Conservation (phyloP, 2,329 filamentous ascomycete species). For the Claviceps paspali region DNA sequence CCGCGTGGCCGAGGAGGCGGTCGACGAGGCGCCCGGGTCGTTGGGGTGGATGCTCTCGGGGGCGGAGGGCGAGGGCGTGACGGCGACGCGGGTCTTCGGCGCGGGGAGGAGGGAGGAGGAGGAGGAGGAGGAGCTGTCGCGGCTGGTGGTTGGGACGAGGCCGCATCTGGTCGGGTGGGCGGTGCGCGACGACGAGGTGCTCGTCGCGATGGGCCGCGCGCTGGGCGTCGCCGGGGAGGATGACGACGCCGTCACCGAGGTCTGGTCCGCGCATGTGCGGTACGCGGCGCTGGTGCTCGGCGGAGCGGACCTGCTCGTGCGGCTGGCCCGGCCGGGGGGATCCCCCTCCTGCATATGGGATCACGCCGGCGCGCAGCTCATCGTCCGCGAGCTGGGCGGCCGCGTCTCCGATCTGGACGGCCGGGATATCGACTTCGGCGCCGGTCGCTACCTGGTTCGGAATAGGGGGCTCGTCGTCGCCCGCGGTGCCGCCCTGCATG, state of each 20-base stretch:
- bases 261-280: slow-evolving; percentile 25
- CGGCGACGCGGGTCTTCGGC: no score
- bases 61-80: slow-evolving; percentile 17
- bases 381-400: slow-evolving; percentile 40
- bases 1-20: slow-evolving; percentile 18
- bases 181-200: no score
- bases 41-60: slow-evolving; percentile 23
- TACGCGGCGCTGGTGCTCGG: slow-evolving; percentile 23
- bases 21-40: no score
- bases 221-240: no score
- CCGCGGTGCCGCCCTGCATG: slow-evolving; percentile 24
- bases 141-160: no score
- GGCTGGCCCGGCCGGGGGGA: slow-evolving; percentile 12
- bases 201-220: no score
- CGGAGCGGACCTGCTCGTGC: slow-evolving; percentile 20
- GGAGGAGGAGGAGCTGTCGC: no score
- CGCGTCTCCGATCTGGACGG: slow-evolving; percentile 33
- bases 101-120: no score
- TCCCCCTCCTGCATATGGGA: slow-evolving; percentile 29
- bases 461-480: slow-evolving; percentile 28
- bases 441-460: slow-evolving; percentile 17
- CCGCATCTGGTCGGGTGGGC: no score
- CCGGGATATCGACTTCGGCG: slow-evolving; percentile 19
- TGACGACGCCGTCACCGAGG: no score
- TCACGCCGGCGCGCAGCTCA: slow-evolving; percentile 41